These are phyloP conservation scores for Cymodocea nodosa DNA, from an alignment of 116 monocot species.

Conservation along the genomic window DNA sequence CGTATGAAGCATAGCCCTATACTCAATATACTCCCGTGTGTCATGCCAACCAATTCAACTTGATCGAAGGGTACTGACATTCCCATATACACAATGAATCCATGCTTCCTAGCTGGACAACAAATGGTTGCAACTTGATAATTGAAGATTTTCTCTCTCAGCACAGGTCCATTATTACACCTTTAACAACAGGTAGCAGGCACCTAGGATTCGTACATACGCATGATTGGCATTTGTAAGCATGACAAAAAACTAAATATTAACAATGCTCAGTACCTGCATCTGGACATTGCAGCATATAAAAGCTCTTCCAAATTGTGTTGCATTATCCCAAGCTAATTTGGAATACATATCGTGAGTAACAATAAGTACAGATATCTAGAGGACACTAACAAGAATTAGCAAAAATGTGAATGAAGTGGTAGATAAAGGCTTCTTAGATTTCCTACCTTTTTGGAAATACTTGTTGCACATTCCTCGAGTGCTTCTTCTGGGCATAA, in stretches of 20 bases:
- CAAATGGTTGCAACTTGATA: no score
- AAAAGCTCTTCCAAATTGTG: conserved; percentile 4
- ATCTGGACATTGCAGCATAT: neutral
- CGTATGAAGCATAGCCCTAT: no score
- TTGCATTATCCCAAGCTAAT: neutral
- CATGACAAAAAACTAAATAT: no score
- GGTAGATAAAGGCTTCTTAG: no score
- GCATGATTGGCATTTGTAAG: no score
- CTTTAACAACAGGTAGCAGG: neutral
- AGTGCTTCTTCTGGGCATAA: neutral
- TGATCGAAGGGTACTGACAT: no score
- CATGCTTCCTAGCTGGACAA: no score
- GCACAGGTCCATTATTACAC: neutral
- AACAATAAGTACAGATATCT: neutral
- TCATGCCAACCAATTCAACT: no score
- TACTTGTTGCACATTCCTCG: neutral
- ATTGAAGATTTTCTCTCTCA: neutral
- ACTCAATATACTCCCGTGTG: no score
- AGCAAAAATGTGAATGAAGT: neutral
- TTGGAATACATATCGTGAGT: neutral
- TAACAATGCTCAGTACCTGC: neutral
- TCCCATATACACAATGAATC: no score
- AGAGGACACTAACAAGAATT: neutral
- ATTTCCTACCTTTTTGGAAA: neutral
- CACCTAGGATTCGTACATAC: no score